Percentiles rank a stretch among this genome's conserved stretches.
phyloP scores from a whole-genome alignment of 257 asterid genomes.

The Ilex asprella region DNA sequence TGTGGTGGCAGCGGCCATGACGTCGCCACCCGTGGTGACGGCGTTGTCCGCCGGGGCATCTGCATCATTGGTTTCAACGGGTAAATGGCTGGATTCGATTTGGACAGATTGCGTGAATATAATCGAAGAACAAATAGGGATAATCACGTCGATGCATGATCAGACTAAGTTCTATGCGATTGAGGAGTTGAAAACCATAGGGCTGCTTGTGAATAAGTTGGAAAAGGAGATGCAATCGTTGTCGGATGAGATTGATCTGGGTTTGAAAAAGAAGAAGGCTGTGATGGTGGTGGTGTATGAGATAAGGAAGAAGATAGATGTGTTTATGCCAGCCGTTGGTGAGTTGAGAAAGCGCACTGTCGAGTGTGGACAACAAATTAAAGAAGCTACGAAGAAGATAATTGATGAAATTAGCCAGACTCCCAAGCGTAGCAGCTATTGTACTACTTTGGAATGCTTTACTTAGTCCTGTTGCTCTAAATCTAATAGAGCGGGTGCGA shows the following conservation, averaged over 20 bases:
- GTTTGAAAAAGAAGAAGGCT: conserved; percentile 13
- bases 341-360: conserved; percentile 47
- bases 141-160: conserved; percentile 24
- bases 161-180: conserved; percentile 40
- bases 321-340: conserved; percentile 37
- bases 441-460: conserved; percentile 7
- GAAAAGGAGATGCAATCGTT: conserved; percentile 18
- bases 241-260: background rate
- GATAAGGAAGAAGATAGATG: conserved; percentile 37
- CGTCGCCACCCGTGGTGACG: conserved; percentile 60
- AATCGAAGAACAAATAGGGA: conserved; percentile 43
- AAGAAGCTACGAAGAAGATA: conserved; percentile 48
- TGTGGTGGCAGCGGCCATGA: conserved; percentile 69
- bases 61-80: conserved; percentile 50
- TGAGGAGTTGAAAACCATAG: conserved; percentile 47
- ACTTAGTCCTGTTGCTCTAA: too few species aligned
- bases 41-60: conserved; percentile 62
- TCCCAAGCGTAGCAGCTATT: conserved; percentile 9
- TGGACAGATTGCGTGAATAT: conserved; percentile 40
- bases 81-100: conserved; percentile 54
- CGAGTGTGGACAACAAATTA: conserved; percentile 43
- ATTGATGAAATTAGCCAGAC: conserved; percentile 56
- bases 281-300: conserved; percentile 33
- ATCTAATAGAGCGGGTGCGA: too few species aligned
- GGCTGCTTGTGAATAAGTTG: conserved; percentile 28